Base-by-base conservation (phyloP, 2,329 filamentous ascomycete genomes). In the Pestalotiopsis sp. region DNA sequence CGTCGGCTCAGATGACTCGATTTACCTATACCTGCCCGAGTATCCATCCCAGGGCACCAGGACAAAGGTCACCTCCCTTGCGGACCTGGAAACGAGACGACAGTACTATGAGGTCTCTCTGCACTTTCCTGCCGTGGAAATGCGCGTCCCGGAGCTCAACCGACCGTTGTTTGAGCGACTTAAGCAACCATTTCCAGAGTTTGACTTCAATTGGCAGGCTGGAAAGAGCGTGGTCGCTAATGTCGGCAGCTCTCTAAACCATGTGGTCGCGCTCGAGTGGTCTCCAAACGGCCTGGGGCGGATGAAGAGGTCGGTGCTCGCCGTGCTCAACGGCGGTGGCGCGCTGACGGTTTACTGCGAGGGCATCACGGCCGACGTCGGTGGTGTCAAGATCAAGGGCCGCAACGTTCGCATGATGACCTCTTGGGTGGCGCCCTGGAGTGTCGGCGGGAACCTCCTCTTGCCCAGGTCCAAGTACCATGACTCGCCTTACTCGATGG, bases 241-340 rank as follows among this genome's bases (percentile, higher is more conserved):
- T 17, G 80, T 82, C 2, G 87, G 86, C 3, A 81, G 81, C 61
- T 84, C 85, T 3, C 80, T 90, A 72, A 88, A 87, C 70, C 87
- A 90, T 72, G 82, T 87, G 17, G 82, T 88, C 14, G 77, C 80
- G 9, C 71, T 89, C 23, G 84, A 82, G 62, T 90, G 88, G 88
- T 89, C 87, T n/a, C 87, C 87, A 0, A 78, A 78, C n/a, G 86
- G 85, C 1, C 76, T 90, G n/a, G 87, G 88, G 1, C 82, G 82
- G 56, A 88, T 88, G 72, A 75, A 82, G 7, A 81, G 88, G 1
- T 83, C 87, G 0, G 82, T 88, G 4, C 78, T 90, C 41, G 82
- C 80, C 14, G 84, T 85, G 3, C 75, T 89, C 70, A 84, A 84
- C 1, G 85, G 85, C 9, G 82, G 81, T 1, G 88, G 88, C 1